Evolutionary conservation across 345 rosid genomes (phyloP).

Genomic region (Syzygium oleosum): DNA sequence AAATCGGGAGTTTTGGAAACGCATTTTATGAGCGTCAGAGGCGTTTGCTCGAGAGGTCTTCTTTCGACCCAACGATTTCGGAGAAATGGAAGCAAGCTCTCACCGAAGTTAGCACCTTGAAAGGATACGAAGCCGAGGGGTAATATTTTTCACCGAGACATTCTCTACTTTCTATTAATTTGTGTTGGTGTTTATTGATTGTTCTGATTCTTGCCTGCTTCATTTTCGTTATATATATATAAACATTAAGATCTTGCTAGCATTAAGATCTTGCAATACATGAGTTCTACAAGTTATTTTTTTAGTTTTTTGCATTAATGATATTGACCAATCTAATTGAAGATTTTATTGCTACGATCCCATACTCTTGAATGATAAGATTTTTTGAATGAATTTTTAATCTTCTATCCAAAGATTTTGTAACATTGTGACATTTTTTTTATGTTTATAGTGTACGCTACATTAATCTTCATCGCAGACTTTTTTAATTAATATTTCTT

Average conservation of each 20-base stretch:
- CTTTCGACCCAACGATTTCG: background rate
- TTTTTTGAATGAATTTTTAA: too few relatives aligned
- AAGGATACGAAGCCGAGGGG: background rate
- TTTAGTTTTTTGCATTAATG: too few relatives aligned
- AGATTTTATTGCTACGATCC: too few relatives aligned
- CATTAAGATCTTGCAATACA: background rate
- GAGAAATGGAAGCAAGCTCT: background rate
- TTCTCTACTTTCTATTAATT: background rate
- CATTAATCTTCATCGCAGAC: too few relatives aligned
- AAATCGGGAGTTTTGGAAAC: fast-evolving
- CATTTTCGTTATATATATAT: background rate
- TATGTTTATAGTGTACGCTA: too few relatives aligned
- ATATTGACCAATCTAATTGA: too few relatives aligned
- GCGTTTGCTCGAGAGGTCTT: fast-evolving
- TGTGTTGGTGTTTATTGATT: fast-evolving
- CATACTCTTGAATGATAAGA: too few relatives aligned
- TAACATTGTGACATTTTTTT: too few relatives aligned
- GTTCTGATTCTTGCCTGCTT: background rate
- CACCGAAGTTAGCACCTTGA: background rate
- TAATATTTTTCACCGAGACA: fast-evolving
- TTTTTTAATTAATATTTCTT: too few relatives aligned
- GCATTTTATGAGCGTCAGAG: fast-evolving
- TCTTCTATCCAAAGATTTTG: too few relatives aligned
- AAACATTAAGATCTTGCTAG: background rate
- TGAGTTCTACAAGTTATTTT: too few relatives aligned